Evolutionary conservation across 2,329 filamentous ascomycete genomes (phyloP).

Genomic region (Fusarium torulosum): DNA sequence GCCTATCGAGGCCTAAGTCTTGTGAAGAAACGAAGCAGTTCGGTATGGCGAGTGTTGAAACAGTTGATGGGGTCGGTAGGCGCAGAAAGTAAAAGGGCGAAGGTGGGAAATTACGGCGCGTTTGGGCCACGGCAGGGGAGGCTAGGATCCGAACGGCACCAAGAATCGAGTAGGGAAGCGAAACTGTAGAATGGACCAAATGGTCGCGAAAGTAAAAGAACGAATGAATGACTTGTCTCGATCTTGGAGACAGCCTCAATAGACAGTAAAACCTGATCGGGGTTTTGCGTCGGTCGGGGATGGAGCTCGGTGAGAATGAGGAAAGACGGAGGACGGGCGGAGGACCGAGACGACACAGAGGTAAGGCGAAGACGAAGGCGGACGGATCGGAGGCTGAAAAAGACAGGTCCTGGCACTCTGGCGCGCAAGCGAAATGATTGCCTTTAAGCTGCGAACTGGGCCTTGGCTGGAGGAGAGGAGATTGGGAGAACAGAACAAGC

Average conservation of each 20-base stretch:
- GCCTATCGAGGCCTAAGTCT: conserved; percentile 45
- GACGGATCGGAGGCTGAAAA: conserved; percentile 62
- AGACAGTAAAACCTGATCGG: conserved; percentile 43
- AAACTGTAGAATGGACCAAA: conserved; percentile 26
- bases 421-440: conserved; percentile 67
- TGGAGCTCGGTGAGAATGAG: conserved; percentile 49
- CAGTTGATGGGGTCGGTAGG: conserved; percentile 26
- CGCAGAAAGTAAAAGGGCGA: conserved; percentile 35
- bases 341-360: conserved; percentile 43
- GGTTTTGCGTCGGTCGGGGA: conserved; percentile 47
- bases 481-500: conserved; percentile 45
- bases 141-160: conserved; percentile 30
- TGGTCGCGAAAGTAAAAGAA: conserved; percentile 23
- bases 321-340: conserved; percentile 45
- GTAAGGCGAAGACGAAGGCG: conserved; percentile 46
- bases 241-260: conserved; percentile 35
- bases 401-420: conserved; percentile 44
- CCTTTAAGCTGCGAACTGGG: conserved; percentile 58
- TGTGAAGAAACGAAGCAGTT: conserved; percentile 36
- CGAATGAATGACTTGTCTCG: conserved; percentile 32
- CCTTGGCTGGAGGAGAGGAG: conserved; percentile 49
- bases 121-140: conserved; percentile 39
- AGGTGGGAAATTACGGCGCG: conserved; percentile 42
- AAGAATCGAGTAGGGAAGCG: conserved; percentile 29
- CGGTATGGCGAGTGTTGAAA: conserved; percentile 20